Evolutionary conservation across 768 basidiomycete genomes (phyloP).

Genomic region (Psilocybe tampanensis): DNA sequence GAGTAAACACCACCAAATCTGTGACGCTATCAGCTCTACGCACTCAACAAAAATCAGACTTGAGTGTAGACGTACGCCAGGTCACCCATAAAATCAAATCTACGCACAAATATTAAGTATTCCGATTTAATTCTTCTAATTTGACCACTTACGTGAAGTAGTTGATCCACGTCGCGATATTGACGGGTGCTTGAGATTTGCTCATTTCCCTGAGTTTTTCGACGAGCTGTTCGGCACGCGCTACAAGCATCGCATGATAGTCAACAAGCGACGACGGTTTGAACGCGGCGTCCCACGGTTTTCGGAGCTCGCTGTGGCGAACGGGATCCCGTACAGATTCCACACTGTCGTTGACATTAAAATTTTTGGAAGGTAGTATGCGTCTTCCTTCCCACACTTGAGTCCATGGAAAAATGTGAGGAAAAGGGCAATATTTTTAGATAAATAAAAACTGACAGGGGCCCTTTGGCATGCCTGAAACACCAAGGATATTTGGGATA

Average conservation of each 20-base stretch:
- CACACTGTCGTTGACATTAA: constrained; percentile 20
- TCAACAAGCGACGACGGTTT: constrained; percentile 31
- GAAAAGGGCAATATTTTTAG: not conserved
- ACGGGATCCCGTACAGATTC: constrained; percentile 32
- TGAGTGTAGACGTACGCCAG: constrained; percentile 37
- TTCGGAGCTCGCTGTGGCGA: constrained; percentile 38
- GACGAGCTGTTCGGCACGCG: constrained; percentile 27
- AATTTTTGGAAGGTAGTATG: constrained; percentile 15
- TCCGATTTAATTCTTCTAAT: no score
- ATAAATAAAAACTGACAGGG: constrained; percentile 28
- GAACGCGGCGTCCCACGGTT: constrained; percentile 41
- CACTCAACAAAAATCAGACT: not conserved
- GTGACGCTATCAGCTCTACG: not conserved
- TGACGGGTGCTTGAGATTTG: constrained; percentile 17
- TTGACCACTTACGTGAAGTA: constrained; percentile 40
- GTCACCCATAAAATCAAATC: constrained; percentile 44
- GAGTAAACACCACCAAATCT: constrained; percentile 37
- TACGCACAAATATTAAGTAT: constrained; percentile 5
- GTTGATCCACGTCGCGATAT: constrained; percentile 37
- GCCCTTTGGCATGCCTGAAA: constrained; percentile 43
- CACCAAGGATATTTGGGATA: constrained; percentile 36
- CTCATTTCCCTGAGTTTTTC: constrained; percentile 14
- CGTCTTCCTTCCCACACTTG: constrained; percentile 32
- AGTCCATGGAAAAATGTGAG: constrained; percentile 7
- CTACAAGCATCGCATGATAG: constrained; percentile 24